Percentiles rank a stretch among this genome's conserved stretches.
Conservation (phyloP, 1,284 basidiomycete species). For the Moniliella sp. region DNA sequence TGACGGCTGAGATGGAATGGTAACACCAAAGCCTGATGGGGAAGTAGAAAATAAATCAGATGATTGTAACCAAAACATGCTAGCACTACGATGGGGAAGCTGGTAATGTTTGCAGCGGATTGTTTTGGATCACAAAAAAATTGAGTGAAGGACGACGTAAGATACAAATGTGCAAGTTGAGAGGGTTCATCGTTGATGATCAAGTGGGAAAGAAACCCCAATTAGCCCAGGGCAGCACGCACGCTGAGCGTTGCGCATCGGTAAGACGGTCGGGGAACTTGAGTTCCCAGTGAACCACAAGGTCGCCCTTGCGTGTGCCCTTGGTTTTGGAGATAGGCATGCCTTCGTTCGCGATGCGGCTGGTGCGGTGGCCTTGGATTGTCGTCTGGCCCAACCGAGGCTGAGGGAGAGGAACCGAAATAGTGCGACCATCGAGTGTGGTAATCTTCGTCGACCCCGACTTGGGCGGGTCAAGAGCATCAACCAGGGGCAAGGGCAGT, state of each 20-base stretch:
- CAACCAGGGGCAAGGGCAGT: slow-evolving; percentile 15
- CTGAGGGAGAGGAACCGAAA: slow-evolving; percentile 21
- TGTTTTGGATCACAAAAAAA: too few relatives aligned
- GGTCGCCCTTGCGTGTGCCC: slow-evolving; percentile 23
- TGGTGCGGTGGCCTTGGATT: slow-evolving; percentile 20
- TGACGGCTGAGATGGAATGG: too few relatives aligned
- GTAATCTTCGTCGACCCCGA: slow-evolving; percentile 11
- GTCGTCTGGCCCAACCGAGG: slow-evolving; percentile 7
- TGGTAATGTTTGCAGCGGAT: too few relatives aligned
- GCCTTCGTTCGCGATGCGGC: slow-evolving; percentile 23
- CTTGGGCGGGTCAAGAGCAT: slow-evolving; percentile 27
- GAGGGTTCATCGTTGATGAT: too few relatives aligned
- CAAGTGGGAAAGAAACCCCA: too few relatives aligned
- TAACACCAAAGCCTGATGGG: too few relatives aligned
- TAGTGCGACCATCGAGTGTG: slow-evolving; percentile 20
- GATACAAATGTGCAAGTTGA: too few relatives aligned
- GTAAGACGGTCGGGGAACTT: slow-evolving; percentile 19
- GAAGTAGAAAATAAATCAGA: too few relatives aligned
- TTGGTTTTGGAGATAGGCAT: slow-evolving; percentile 29
- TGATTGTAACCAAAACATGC: too few relatives aligned
- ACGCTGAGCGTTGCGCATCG: slow-evolving; percentile 11
- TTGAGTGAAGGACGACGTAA: too few relatives aligned
- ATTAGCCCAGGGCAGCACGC: too few relatives aligned
- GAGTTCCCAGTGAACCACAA: slow-evolving; percentile 29
- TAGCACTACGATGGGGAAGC: too few relatives aligned